Evolutionary conservation across 345 rosid genomes (phyloP).

Genomic region (Gossypium mustelinum): DNA sequence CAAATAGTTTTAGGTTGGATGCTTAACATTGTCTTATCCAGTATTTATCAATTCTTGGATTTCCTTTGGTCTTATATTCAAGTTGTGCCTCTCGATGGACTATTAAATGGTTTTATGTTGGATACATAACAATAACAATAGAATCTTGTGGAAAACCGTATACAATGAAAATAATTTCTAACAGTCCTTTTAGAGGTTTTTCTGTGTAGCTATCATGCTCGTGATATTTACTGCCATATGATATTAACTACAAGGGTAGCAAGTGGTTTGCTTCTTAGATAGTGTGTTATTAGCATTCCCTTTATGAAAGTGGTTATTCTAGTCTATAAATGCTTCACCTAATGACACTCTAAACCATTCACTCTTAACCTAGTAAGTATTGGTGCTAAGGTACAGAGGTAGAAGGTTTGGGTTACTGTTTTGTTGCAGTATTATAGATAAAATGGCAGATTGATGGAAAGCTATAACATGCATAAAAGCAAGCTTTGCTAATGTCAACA

Average conservation of each 20-base stretch:
- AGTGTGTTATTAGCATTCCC: background rate
- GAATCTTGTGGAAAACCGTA: background rate
- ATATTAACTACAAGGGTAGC: background rate
- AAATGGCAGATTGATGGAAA: background rate
- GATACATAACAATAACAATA: background rate
- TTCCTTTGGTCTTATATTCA: background rate
- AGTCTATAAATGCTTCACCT: background rate
- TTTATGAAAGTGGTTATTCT: background rate
- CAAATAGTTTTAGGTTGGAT: background rate
- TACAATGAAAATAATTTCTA: background rate
- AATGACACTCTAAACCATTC: background rate
- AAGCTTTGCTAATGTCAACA: slow-evolving; percentile 4
- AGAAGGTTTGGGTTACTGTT: background rate
- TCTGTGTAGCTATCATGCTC: background rate
- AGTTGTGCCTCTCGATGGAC: background rate
- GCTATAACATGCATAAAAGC: background rate
- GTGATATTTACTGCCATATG: background rate
- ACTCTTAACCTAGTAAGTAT: background rate
- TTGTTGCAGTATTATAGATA: background rate
- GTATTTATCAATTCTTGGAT: background rate
- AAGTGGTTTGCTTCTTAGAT: background rate
- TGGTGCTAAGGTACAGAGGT: background rate
- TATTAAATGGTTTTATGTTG: background rate
- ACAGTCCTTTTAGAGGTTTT: background rate
- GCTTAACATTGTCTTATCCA: background rate